phyloP scores from a whole-genome alignment of 129 eudicot species.

The Flaveria trinervia region DNA sequence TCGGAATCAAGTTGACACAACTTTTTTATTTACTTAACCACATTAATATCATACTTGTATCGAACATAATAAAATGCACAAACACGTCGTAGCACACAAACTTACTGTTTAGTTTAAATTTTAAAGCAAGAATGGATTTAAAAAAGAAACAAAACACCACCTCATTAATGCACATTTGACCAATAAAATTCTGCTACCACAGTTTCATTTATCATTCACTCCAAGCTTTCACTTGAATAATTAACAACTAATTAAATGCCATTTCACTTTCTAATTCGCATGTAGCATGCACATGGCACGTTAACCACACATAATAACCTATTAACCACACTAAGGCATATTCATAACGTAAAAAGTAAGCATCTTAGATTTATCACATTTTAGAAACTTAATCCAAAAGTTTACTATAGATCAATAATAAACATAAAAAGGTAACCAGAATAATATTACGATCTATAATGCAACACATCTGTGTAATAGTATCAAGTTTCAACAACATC shows the following conservation, averaged over 20 bases:
- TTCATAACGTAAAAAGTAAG: background rate
- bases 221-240: background rate
- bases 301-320: background rate
- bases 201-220: background rate
- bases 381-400: constrained; percentile 1
- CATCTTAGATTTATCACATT: background rate
- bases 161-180: background rate
- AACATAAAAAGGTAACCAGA: background rate
- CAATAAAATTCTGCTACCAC: background rate
- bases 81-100: no score
- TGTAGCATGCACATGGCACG: constrained; percentile 5
- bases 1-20: no score
- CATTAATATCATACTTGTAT: no score
- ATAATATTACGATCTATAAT: no score
- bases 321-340: background rate
- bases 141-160: background rate
- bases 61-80: no score
- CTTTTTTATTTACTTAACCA: no score
- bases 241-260: background rate
- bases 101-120: no score
- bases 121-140: no score
- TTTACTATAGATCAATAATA: background rate
- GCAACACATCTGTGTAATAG: no score
- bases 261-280: background rate
- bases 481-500: constrained; percentile 18